These are phyloP conservation scores for Phytophthora nicotianae DNA, from an alignment of 352 stramenopile genomes.

Conservation along the genomic window DNA sequence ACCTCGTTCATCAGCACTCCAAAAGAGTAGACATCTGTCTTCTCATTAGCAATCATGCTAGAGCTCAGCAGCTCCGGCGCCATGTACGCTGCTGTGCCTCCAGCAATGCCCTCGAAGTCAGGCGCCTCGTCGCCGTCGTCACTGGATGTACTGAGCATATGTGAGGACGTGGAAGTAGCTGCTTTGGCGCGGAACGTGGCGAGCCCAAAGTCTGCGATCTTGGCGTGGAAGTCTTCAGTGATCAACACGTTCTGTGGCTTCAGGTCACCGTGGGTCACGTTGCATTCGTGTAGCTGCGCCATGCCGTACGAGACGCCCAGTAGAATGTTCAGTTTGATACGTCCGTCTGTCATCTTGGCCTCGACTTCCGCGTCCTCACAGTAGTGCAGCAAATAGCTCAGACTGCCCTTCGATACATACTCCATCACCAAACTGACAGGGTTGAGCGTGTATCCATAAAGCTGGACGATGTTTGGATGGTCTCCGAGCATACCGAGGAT, in stretches of 20 bases:
- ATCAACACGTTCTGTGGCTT: conserved; percentile 78
- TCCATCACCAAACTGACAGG: conserved; percentile 43
- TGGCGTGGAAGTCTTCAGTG: conserved; percentile 66
- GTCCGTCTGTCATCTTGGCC: conserved; percentile 46
- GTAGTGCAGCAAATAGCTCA: conserved; percentile 45
- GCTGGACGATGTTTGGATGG: conserved; percentile 48
- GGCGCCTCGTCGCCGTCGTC: conserved; percentile 21
- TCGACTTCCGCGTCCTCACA: conserved; percentile 36
- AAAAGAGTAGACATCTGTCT: conserved; percentile 51
- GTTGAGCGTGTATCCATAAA: conserved; percentile 39
- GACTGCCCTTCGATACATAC: conserved; percentile 36
- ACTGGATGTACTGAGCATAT: conserved; percentile 25
- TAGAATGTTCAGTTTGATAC: conserved; percentile 44
- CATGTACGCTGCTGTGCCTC: conserved; percentile 61
- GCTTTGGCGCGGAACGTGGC: conserved; percentile 38
- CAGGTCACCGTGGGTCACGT: conserved; percentile 64
- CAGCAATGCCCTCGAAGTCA: conserved; percentile 36
- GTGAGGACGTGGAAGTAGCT: conserved; percentile 36
- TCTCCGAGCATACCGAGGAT: conserved; percentile 41
- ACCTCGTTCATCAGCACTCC: conserved; percentile 50
- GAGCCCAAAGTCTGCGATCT: conserved; percentile 83
- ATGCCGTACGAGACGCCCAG: conserved; percentile 40
- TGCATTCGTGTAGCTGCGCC: conserved; percentile 40
- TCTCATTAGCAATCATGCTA: conserved; percentile 28
- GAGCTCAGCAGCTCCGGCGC: conserved; percentile 46